Evolutionary conservation across 2,329 filamentous ascomycete species (phyloP), one percentile per base, ranked within the genome.

Genomic region (Cladosporium sp.): DNA sequence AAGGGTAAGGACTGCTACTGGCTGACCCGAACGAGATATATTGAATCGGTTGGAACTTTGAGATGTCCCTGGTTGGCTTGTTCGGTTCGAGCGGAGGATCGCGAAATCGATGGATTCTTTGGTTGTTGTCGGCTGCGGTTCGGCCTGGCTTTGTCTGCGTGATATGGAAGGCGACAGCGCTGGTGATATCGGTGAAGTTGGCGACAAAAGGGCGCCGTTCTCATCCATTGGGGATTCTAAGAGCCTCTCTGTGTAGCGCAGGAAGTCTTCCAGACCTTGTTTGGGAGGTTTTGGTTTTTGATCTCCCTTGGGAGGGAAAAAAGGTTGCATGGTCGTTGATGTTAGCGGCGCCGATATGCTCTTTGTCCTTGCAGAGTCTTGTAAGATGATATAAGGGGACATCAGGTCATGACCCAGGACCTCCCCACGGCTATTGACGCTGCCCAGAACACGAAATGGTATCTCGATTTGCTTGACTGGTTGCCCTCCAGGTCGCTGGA

Each of bases 41-140:
- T 96, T 91, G 66, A 97, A 99, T 34, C 90, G 84, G 62, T 96
- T 96, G n/a, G 86, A 82, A 64, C 88, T 91, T 60, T 89, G 85
- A 39, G 82, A 78, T 2, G 76, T 75, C 0, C 82, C 45, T 11
- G 41, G 34, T 22, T 43, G 36, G n/a, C 17, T 78, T 58, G 85
- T 73, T 58, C 89, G 89, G 64, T 89, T 90, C 57, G 62, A 72
- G 54, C 89, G 84, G 47, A 96, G 77, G 53, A 97, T 96, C 11
- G 93, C 88, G 54, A 95, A 78, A 64, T 96, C 89, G 61, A 99
- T 96, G 17, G 88, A 84, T 61, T 96, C 90, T 64, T 89, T 92
- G 55, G 80, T 86, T 13, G 77, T 85, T 19, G 75, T 75, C 41
- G 80, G 83, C 54, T 77, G 62, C 62, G 43, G 65, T 64, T 50